A percentile compares a stretch with the other conserved stretches of the same genome.
phyloP scores from a whole-genome alignment of 768 basidiomycete genomes.

The Suillus decipiens region DNA sequence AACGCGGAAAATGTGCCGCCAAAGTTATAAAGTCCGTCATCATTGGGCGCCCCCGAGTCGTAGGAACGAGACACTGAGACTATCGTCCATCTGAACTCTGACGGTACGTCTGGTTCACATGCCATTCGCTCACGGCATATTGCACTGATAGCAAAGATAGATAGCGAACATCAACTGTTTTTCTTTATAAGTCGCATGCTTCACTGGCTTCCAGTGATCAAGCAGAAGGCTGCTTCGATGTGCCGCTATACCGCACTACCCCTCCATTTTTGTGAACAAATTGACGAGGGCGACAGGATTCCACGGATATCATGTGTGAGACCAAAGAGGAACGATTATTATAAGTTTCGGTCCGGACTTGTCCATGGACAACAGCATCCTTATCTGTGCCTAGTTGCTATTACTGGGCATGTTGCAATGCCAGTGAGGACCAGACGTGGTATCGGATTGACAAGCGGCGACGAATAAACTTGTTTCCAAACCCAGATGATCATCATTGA shows the following conservation, averaged over 20 bases:
- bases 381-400: not conserved
- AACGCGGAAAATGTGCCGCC: too few relatives aligned
- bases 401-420: not conserved
- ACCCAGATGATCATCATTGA: not conserved
- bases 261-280: not conserved
- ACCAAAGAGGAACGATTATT: not conserved
- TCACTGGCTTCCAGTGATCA: not conserved
- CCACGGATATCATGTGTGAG: not conserved
- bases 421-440: not conserved
- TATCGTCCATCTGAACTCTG: not conserved
- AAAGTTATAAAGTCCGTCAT: not conserved
- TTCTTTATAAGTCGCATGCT: not conserved
- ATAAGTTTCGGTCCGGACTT: not conserved
- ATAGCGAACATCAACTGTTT: not conserved
- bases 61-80: not conserved
- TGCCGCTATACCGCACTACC: not conserved
- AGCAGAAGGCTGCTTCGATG: not conserved
- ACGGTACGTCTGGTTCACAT: not conserved
- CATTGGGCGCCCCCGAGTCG: not conserved
- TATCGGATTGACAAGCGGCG: not conserved
- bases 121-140: not conserved
- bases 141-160: constrained; percentile 3
- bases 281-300: not conserved
- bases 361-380: not conserved
- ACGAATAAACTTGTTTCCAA: not conserved